phyloP scores from a whole-genome alignment of 305 asterid genomes.

The Ilex paraguariensis region DNA sequence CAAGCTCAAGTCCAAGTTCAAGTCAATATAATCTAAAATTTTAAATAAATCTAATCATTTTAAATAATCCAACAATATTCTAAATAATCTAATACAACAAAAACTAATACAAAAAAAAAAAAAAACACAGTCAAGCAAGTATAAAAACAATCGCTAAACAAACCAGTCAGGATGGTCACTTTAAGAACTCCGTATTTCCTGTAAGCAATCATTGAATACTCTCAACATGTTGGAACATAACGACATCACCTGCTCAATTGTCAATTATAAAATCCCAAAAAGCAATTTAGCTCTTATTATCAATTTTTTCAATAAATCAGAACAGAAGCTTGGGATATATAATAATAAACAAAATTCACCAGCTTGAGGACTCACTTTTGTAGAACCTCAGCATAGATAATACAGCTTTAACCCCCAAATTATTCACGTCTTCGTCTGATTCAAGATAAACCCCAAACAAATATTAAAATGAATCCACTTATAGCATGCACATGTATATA shows the following conservation, averaged over 20 bases:
- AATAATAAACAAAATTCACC: neutral
- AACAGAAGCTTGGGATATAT: no score
- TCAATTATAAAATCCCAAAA: conserved; percentile 6
- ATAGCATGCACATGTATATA: neutral
- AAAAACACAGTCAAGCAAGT: no score
- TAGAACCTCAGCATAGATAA: conserved; percentile 68
- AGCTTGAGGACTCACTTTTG: conserved; percentile 48
- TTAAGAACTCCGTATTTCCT: conserved; percentile 79
- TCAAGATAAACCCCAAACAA: conserved; percentile 4
- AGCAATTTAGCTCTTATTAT: no score
- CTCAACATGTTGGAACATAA: conserved; percentile 85
- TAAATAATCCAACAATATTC: no score
- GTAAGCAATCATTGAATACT: conserved; percentile 94
- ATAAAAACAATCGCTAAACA: no score
- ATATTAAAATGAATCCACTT: neutral
- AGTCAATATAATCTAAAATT: no score
- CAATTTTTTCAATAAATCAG: no score
- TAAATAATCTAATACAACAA: no score
- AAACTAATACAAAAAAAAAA: no score
- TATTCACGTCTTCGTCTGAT: conserved; percentile 58
- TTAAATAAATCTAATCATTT: no score
- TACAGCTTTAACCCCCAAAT: conserved; percentile 71
- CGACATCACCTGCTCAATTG: conserved; percentile 79
- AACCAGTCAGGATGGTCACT: conserved; percentile 70
- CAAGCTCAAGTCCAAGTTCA: no score